Conservation (phyloP, 345 rosid species). For the Ricinus communis region DNA sequence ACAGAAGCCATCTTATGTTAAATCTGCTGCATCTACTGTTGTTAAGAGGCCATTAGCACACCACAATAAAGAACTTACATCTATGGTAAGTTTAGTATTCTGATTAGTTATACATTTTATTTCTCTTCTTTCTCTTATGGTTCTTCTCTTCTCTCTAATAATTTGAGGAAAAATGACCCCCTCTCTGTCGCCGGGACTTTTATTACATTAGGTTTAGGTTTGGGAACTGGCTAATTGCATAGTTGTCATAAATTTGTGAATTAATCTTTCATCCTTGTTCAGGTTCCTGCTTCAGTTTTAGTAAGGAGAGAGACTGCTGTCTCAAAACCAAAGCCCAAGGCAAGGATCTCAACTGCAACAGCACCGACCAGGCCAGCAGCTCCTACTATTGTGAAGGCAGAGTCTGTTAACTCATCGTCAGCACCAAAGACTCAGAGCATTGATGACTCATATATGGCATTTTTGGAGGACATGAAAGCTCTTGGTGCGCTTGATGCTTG, state of each 20-base stretch:
- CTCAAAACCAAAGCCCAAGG: constrained; percentile 71
- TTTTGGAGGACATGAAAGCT: constrained; percentile 98
- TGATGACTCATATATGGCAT: constrained; percentile 84
- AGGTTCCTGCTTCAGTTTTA: constrained; percentile 97
- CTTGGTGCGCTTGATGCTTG: constrained; percentile 92
- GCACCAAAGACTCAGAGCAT: constrained; percentile 69
- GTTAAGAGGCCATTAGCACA: constrained; percentile 98
- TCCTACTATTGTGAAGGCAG: constrained; percentile 47
- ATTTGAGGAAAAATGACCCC: background rate
- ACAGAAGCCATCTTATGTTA: constrained; percentile 87
- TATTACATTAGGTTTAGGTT: background rate
- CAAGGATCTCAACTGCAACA: constrained; percentile 32
- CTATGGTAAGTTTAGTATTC: constrained; percentile 62
- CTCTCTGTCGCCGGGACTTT: too few relatives aligned
- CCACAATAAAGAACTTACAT: constrained; percentile 91
- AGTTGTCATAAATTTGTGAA: background rate
- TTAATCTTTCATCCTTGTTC: constrained; percentile 18
- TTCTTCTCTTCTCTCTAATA: background rate
- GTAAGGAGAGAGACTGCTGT: constrained; percentile 80
- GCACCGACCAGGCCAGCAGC: constrained; percentile 43
- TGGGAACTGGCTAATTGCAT: background rate
- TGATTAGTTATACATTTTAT: background rate
- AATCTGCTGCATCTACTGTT: constrained; percentile 98
- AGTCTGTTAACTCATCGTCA: constrained; percentile 37
- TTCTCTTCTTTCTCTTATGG: background rate